These are phyloP conservation scores for Fusarium xylarioides DNA, from an alignment of 2,329 filamentous ascomycete species.

Conservation along the genomic window DNA sequence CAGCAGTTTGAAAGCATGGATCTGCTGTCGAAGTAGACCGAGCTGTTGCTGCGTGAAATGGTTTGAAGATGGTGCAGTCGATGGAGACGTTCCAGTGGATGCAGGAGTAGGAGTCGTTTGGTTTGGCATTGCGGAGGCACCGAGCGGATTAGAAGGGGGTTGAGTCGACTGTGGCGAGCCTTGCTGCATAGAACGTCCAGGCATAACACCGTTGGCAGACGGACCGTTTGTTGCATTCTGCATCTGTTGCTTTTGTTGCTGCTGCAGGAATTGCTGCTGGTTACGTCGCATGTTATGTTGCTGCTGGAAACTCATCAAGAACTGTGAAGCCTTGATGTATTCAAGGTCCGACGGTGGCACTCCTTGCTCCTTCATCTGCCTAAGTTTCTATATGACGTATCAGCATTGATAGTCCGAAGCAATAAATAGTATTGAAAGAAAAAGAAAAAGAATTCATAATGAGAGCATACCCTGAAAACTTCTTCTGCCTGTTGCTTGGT, in stretches of 20 bases:
- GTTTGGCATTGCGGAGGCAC: conserved; percentile 51
- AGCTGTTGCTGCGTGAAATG: conserved; percentile 84
- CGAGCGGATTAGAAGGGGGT: conserved; percentile 47
- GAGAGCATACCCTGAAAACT: conserved; percentile 68
- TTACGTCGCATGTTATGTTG: conserved; percentile 65
- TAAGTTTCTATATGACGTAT: conserved; percentile 73
- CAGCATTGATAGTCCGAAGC: conserved; percentile 20
- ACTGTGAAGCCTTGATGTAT: conserved; percentile 81
- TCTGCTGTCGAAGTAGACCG: conserved; percentile 81
- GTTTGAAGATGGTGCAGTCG: conserved; percentile 51
- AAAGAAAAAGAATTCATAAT: background rate
- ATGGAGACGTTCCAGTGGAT: conserved; percentile 45
- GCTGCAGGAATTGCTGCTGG: conserved; percentile 55
- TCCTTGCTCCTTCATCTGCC: conserved; percentile 86
- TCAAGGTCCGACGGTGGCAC: conserved; percentile 86
- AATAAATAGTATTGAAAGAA: background rate
- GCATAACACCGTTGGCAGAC: conserved; percentile 57
- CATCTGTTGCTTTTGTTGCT: conserved; percentile 55
- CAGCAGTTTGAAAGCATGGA: conserved; percentile 88
- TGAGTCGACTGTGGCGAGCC: conserved; percentile 46
- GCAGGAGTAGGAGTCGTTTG: conserved; percentile 45
- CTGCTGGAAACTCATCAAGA: conserved; percentile 77
- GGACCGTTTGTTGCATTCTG: conserved; percentile 66
- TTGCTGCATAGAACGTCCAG: conserved; percentile 54
- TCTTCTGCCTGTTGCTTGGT: conserved; percentile 83